Base-by-base conservation (phyloP, 1,139 yeast genomes). In the Yamadazyma oceani region DNA sequence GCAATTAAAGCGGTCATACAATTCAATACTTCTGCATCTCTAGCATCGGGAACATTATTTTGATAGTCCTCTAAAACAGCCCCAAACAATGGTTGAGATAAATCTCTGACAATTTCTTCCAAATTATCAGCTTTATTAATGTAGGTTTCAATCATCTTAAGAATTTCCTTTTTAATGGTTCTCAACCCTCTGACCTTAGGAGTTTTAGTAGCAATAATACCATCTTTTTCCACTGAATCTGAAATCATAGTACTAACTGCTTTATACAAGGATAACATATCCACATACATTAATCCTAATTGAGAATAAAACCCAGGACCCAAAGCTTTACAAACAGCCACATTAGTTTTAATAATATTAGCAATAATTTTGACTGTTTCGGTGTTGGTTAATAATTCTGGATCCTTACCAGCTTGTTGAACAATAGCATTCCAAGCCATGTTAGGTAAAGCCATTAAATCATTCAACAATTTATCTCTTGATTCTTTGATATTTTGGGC, bases 1-100 rank as follows among this genome's bases (percentile, higher is more conserved):
- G 80, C 70, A 16, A 92, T 94, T 45, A 94, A 78, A 1, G 96
- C 89, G 13, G 96, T 82, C 80, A 92, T 84, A 75, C 97, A 89
- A 63, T 86, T 87, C 58, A 92, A 75, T 3, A 92, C 98, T 66
- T 94, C 98, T 5, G 97, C 96, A 66, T 94, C 98, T 57, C 98
- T 82, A 6, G 97, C 96, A 66, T 88, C 96, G 4, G 98, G 95
- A 26, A 89, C 96, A 55, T 87, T 87, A 14, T 80, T 70, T 54
- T 80, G 80, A 65, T 94, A 94, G 62, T 94, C 99, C 46, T 86
- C 94, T 49, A 94, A 75, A 13, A 89, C 94, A 0, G 97, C 89
- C 30, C 78, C 77, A 51, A 94, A 77, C 53, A 94, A 69, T 32
- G 95, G 95, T 49, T 87, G 88, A 3, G 89, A 82, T 51, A 94